These are phyloP conservation scores for maize (Zea mays) DNA, from an alignment of 176 grass and related monocot genomes.

Conservation along the genomic window Zm-B73-REFERENCE-NAM-5.0 NC_050096.1:238042501-238043000, in stretches of 20 bases:
- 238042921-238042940: too few relatives aligned
- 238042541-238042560: conserved; percentile 32
- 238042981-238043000: too few relatives aligned
- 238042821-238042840: too few relatives aligned
- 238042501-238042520: background rate
- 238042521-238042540: background rate
- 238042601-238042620: conserved; percentile 15
- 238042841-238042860: background rate
- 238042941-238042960: too few relatives aligned
- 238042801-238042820: too few relatives aligned
- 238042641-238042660: background rate
- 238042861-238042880: background rate
- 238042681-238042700: too few relatives aligned
- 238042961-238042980: too few relatives aligned
- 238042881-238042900: too few relatives aligned
- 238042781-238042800: background rate
- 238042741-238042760: background rate
- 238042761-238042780: background rate
- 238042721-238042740: too few relatives aligned
- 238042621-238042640: background rate
- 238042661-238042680: too few relatives aligned
- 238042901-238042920: too few relatives aligned
- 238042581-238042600: conserved; percentile 19
- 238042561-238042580: conserved; percentile 3
- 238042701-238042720: too few relatives aligned